phyloP scores from a whole-genome alignment of 2,329 filamentous ascomycete genomes.

The Aspergillus oerlinghausenensis region DNA sequence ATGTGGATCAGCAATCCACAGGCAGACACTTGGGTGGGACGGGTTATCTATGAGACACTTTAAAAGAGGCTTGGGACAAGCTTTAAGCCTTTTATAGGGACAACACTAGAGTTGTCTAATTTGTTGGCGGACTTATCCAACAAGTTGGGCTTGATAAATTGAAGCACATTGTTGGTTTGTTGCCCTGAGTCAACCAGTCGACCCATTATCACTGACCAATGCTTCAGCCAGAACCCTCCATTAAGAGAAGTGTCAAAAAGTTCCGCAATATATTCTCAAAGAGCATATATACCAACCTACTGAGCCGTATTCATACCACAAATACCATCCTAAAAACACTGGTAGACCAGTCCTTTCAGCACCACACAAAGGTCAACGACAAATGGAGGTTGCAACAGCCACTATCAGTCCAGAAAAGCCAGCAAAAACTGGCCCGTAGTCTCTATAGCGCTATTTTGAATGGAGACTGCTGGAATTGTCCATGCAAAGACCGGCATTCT shows the following conservation, averaged over 20 bases:
- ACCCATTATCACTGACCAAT: no score
- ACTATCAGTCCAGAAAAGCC: neutral
- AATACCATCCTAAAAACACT: slow-evolving; percentile 13
- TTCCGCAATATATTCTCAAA: slow-evolving; percentile 12
- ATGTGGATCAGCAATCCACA: neutral
- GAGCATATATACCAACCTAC: slow-evolving; percentile 12
- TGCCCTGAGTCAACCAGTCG: neutral
- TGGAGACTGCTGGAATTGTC: slow-evolving; percentile 7
- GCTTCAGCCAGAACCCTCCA: neutral
- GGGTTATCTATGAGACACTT: neutral
- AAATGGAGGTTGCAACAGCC: neutral
- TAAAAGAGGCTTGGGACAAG: neutral
- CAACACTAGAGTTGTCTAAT: neutral
- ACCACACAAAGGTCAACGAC: neutral
- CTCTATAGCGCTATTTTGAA: slow-evolving; percentile 4
- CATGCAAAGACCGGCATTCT: neutral
- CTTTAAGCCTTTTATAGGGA: neutral
- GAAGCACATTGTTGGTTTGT: neutral
- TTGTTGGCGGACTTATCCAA: slow-evolving; percentile 1
- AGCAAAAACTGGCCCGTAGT: neutral
- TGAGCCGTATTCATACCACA: slow-evolving; percentile 6
- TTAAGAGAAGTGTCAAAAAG: slow-evolving; percentile 1
- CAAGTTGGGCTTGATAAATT: neutral
- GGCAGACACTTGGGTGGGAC: neutral
- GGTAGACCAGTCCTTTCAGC: slow-evolving; percentile 8